Percentiles rank a stretch among this genome's conserved stretches.
Conservation (phyloP, 1,139 yeast species). For the Sugiyamaella novakii region DNA sequence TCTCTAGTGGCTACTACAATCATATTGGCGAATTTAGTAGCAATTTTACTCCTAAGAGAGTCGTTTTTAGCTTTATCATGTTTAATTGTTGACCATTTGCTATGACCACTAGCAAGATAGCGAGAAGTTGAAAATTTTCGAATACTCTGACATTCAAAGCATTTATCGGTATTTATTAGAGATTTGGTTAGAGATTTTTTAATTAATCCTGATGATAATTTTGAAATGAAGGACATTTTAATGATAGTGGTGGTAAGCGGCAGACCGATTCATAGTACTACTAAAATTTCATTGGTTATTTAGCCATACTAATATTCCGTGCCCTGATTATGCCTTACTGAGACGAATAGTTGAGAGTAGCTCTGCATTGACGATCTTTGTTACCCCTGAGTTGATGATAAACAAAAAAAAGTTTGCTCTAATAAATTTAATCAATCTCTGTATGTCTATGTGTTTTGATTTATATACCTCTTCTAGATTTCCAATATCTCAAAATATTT, state of each 20-base stretch:
- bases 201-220: neutral
- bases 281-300: neutral
- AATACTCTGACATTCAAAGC: conserved; percentile 1
- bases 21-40: conserved; percentile 70
- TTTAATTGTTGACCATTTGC: conserved; percentile 93
- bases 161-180: neutral
- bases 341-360: neutral
- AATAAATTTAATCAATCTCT: too few relatives aligned
- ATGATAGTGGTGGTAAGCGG: too few relatives aligned
- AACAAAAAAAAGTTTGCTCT: too few relatives aligned
- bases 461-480: too few relatives aligned
- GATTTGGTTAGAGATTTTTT: neutral
- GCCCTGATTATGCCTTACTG: too few relatives aligned
- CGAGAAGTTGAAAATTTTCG: conserved; percentile 8
- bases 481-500: too few relatives aligned
- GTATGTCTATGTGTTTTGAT: too few relatives aligned
- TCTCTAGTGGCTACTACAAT: conserved; percentile 71
- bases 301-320: too few relatives aligned
- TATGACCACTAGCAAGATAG: conserved; percentile 59
- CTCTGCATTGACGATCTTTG: conserved; percentile 4
- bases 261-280: too few relatives aligned
- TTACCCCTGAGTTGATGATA: conserved; percentile 8
- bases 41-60: conserved; percentile 68
- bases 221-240: neutral
- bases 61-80: conserved; percentile 95